Base-by-base conservation (phyloP, 1,284 basidiomycete species). In the Naganishia sp. region DNA sequence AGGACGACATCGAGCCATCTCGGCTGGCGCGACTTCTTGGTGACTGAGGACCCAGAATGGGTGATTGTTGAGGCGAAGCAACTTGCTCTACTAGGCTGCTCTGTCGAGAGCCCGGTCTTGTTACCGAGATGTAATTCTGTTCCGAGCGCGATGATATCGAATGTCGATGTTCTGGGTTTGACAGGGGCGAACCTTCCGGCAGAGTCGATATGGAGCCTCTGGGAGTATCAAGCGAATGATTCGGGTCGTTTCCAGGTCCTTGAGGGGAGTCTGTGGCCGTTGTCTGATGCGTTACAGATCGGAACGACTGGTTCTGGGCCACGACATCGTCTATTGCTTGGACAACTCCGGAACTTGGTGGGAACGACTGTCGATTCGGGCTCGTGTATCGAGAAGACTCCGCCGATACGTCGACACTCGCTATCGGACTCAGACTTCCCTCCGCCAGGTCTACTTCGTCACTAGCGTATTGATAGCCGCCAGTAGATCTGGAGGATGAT, bases 351-450 rank as follows among this genome's bases (percentile, higher is more conserved):
- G 45, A 10, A 21, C 23, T n/a, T 21, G 32, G 10, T 5, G 57
- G n/a, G 6, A 25, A 39, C 21, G 31, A 21, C 39, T 50, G 31
- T 1, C 58, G 47, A 17, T 28, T 18, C 6, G 56, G 64, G 42
- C 64, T 66, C 6, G 63, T 39, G 25, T 25, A 65, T 11, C 64
- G 55, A 23, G 64, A 66, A 4, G 55, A 28, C 64, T 66, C 56
- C 11, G 46, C 64, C 23, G 58, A 61, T 3, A 43, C 39, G 41
- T 43, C 56, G 18, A 35, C 49, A 50, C 67, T 69, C 13, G 53
- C 43, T 28, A 69, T 69, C 15, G 68, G 65, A 45, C 68, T 69
- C 21, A 69, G 52, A 41, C 49, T 51, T 25, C 23, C 43, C 39
- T 66, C 56, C 10, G 64, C 57, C 1, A 66, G 49, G 43, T 66